Percentiles rank a stretch among this genome's conserved stretches.
Evolutionary conservation across 495 filamentous ascomycete species (phyloP).

Genomic region (Hypoxylon rickii): DNA sequence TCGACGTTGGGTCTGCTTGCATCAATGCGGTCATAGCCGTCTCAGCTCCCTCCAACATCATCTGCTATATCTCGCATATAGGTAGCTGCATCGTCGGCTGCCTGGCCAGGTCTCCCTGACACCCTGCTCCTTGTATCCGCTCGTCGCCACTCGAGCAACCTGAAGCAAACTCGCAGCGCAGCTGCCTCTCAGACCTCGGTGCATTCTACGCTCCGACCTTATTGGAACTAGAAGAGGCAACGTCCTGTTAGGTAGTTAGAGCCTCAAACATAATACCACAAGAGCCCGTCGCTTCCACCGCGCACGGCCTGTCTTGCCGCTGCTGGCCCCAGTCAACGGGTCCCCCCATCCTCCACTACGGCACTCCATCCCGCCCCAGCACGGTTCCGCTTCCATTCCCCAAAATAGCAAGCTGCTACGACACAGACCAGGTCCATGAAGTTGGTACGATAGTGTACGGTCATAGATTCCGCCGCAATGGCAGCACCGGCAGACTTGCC

Average conservation of each 20-base stretch:
- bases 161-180: slow-evolving; percentile 14
- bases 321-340: slow-evolving; percentile 5
- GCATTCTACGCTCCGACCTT: slow-evolving; percentile 6
- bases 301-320: slow-evolving; percentile 7
- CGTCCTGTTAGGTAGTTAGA: slow-evolving; percentile 8
- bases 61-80: slow-evolving; percentile 23
- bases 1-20: slow-evolving; percentile 32
- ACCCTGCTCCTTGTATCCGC: slow-evolving; percentile 23
- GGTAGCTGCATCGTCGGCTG: slow-evolving; percentile 17
- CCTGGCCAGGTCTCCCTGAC: slow-evolving; percentile 8
- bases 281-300: slow-evolving; percentile 12
- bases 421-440: slow-evolving; percentile 24
- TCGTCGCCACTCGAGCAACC: too few species aligned
- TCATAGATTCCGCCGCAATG: slow-evolving; percentile 26
- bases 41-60: slow-evolving; percentile 12
- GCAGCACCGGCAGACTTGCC: slow-evolving; percentile 26
- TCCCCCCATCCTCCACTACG: background rate
- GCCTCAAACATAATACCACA: slow-evolving; percentile 18
- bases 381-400: slow-evolving; percentile 3
- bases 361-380: slow-evolving; percentile 4
- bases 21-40: slow-evolving; percentile 21
- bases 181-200: slow-evolving; percentile 6
- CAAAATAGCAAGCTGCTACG: slow-evolving; percentile 12
- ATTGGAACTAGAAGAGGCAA: slow-evolving; percentile 17
- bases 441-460: slow-evolving; percentile 18